Base-by-base conservation (phyloP, 495 filamentous ascomycete species). In the Penicillium cataractarum region DNA sequence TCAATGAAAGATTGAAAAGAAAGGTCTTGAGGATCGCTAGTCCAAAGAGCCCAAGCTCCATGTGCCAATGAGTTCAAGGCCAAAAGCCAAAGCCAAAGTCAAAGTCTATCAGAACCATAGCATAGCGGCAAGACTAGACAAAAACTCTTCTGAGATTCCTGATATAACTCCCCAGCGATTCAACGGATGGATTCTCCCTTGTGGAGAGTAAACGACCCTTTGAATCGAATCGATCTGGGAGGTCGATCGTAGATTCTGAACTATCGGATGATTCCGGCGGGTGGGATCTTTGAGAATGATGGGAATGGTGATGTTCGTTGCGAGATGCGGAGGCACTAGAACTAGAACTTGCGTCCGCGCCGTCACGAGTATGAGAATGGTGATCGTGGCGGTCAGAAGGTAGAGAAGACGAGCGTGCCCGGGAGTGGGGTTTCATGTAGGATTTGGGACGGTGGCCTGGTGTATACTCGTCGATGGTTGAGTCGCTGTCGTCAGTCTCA, bases 171-270 rank as follows among this genome's bases (percentile, higher is more conserved):
- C 81, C 75, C 4, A 84, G 49, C 29, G 60, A 69, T 46, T 74
- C 75, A 2, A 69, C 70, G 6, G 78, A 61, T 17, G 78, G 70
- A 61, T 79, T 74, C 10, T 76, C 71, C 1, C 60, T 64, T 49
- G 78, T 65, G 2, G 74, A 69, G 12, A 83, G 70, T 1, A 81
- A 84, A 22, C 78, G 76, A 2, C 90, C 89, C 4, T 87, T 74
- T 7, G 74, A 64, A 62, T 92, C 88, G 62, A 92, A 92, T 0
- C 90, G 81, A 46, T 86, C 82, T 0, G 90, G 90, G 0, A 92
- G 65, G 7, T 84, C 81, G 35, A 83, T 71, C 4, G 82, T 84
- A 26, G 80, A 74, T 27, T 83, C 81, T 3, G 77, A 78, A 44
- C 75, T 75, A 1, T 13, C 2, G 5, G 29, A 8, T 4, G 74